Percentiles rank a stretch among this genome's conserved stretches.
Evolutionary conservation across 805 yeast genomes (phyloP).

Genomic region (Cephaloascus fragrans): DNA sequence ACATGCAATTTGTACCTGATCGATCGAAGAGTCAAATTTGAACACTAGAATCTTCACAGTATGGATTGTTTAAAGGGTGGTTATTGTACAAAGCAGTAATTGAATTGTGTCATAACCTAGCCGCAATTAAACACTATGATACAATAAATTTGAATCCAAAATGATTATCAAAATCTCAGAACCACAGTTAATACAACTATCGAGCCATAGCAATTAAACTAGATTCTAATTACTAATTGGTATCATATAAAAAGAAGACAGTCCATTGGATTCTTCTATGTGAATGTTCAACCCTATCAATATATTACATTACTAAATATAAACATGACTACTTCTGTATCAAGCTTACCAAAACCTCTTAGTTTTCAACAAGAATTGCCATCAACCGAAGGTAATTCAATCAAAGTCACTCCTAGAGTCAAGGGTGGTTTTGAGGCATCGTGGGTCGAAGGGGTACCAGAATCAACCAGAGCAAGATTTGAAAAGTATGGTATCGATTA

Average conservation of each 20-base stretch:
- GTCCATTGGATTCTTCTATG: too few relatives aligned
- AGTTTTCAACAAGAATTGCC: too few relatives aligned
- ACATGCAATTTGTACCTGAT: not conserved
- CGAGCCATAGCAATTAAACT: not conserved
- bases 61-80: too few relatives aligned
- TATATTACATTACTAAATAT: too few relatives aligned
- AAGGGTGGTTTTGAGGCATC: constrained; percentile 4
- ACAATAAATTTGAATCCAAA: too few relatives aligned
- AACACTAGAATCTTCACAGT: not conserved
- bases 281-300: too few relatives aligned
- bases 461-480: constrained; percentile 12
- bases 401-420: not conserved
- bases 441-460: constrained; percentile 13
- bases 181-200: not conserved
- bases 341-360: too few relatives aligned
- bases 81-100: too few relatives aligned
- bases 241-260: too few relatives aligned
- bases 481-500: constrained; percentile 16
- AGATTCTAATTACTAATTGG: too few relatives aligned
- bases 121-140: not conserved
- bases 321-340: too few relatives aligned
- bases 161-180: not conserved
- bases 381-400: not conserved
- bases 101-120: not conserved
- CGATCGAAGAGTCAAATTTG: not conserved